phyloP scores from a whole-genome alignment of 2,329 filamentous ascomycete genomes.

The Acrodontium crateriforme region DNA sequence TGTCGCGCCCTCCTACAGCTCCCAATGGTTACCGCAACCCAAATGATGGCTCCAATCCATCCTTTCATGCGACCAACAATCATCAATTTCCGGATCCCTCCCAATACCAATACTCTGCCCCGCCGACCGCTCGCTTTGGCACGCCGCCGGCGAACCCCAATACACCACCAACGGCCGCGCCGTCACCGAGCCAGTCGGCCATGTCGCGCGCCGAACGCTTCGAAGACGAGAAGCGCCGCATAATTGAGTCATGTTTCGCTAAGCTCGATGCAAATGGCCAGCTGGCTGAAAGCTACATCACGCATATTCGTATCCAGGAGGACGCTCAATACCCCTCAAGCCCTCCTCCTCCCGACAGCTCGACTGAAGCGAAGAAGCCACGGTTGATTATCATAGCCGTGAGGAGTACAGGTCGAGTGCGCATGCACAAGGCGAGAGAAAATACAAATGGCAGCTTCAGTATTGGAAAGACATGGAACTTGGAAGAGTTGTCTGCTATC shows the following conservation, averaged over 20 bases:
- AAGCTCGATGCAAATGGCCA: constrained; percentile 81
- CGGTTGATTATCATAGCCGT: constrained; percentile 89
- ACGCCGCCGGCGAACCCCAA: neutral
- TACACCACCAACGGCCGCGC: neutral
- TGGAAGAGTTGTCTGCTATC: constrained; percentile 75
- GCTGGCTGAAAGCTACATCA: constrained; percentile 88
- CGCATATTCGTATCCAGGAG: constrained; percentile 83
- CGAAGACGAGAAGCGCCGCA: constrained; percentile 90
- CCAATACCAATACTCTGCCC: neutral
- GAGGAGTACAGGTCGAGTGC: constrained; percentile 78
- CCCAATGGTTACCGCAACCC: constrained; percentile 4
- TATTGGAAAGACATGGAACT: constrained; percentile 95
- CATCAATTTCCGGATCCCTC: constrained; percentile 1
- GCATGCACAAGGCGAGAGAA: constrained; percentile 93
- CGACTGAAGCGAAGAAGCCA: constrained; percentile 64
- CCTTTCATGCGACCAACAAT: constrained; percentile 1
- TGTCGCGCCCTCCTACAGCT: too few species aligned
- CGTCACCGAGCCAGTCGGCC: neutral
- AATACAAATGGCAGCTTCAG: constrained; percentile 90
- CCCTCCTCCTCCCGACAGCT: constrained; percentile 69
- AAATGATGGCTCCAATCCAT: constrained; percentile 7
- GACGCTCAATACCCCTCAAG: constrained; percentile 69
- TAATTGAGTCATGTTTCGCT: constrained; percentile 86
- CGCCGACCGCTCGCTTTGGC: too few species aligned
- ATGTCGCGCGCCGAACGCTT: constrained; percentile 61